Conservation (phyloP, 305 asterid species). For the Fraxinus baroniana region DNA sequence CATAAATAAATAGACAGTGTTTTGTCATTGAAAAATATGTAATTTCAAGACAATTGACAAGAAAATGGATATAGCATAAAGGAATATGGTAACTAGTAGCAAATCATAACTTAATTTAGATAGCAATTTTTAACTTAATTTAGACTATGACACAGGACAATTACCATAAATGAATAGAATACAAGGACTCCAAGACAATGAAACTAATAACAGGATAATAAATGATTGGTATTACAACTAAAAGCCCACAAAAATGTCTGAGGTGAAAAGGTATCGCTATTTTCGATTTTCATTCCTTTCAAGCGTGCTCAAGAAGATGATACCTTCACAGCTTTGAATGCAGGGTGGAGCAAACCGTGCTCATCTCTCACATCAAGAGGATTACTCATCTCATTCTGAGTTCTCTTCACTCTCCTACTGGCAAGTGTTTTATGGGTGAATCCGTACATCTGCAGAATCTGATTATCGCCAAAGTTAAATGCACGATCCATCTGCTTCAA, state of each 20-base stretch:
- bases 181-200: background rate
- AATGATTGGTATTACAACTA: background rate
- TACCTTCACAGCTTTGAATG: conserved; percentile 5
- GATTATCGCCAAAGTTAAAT: conserved; percentile 13
- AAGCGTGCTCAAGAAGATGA: background rate
- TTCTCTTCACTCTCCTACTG: background rate
- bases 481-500: conserved; percentile 12
- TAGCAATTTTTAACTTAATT: background rate
- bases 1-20: background rate
- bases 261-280: background rate
- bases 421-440: conserved; percentile 9
- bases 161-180: background rate
- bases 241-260: background rate
- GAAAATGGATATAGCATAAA: background rate
- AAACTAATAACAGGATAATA: background rate
- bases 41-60: background rate
- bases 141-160: background rate
- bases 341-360: conserved; percentile 7
- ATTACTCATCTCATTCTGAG: background rate
- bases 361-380: background rate
- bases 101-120: background rate
- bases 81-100: background rate
- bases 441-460: conserved; percentile 1
- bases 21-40: background rate
- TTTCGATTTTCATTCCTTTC: background rate